Percentiles rank a stretch among this genome's conserved stretches.
Conservation (phyloP, 805 yeast genomes). For the Starmerella etchellsii region DNA sequence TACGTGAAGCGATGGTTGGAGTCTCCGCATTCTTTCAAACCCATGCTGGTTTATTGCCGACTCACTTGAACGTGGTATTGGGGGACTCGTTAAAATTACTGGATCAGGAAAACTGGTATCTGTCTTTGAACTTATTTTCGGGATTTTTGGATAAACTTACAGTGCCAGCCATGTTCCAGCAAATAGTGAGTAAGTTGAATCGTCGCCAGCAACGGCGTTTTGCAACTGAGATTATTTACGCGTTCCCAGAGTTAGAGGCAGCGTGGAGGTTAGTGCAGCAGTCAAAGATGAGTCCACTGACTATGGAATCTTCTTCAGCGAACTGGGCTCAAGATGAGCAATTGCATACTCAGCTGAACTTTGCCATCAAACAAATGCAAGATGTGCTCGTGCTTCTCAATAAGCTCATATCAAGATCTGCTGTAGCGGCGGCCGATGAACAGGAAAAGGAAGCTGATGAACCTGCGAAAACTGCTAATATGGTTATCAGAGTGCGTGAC, state of each 20-base stretch:
- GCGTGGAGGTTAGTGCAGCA: slow-evolving; percentile 13
- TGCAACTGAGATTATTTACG: slow-evolving; percentile 58
- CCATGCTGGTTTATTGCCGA: slow-evolving; percentile 1
- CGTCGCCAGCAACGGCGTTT: slow-evolving; percentile 78
- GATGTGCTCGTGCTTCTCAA: slow-evolving; percentile 19
- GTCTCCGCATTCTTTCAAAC: neutral
- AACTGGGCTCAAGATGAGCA: slow-evolving; percentile 37
- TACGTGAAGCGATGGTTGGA: slow-evolving; percentile 1
- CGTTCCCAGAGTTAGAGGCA: slow-evolving; percentile 19
- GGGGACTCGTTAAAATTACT: neutral
- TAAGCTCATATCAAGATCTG: slow-evolving; percentile 19
- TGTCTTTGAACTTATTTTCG: neutral
- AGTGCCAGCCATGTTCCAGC: slow-evolving; percentile 5
- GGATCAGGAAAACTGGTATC: neutral
- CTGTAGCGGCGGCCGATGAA: slow-evolving; percentile 16
- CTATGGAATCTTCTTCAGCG: neutral
- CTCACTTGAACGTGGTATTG: neutral
- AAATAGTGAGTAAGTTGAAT: slow-evolving; percentile 1
- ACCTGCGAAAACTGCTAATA: slow-evolving; percentile 32
- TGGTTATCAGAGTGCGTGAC: slow-evolving; percentile 59
- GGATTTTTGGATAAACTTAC: slow-evolving; percentile 7
- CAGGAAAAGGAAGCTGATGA: neutral
- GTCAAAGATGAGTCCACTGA: slow-evolving; percentile 1
- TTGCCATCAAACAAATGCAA: slow-evolving; percentile 40
- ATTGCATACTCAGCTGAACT: slow-evolving; percentile 48